Evolutionary conservation across 768 basidiomycete genomes (phyloP).

Genomic region (Kwoniella sp.): DNA sequence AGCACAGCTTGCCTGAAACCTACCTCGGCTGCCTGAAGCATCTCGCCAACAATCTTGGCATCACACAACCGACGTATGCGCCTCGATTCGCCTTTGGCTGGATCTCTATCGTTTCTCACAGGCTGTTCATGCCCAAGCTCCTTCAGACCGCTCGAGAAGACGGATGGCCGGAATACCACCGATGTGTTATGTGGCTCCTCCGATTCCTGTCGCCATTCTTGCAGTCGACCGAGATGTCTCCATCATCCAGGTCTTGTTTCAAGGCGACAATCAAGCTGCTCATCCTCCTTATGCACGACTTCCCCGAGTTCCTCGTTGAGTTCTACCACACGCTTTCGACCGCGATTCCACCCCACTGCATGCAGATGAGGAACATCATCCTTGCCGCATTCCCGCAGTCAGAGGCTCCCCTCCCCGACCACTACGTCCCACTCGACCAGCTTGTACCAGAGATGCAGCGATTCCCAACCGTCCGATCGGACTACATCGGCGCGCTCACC

Average conservation of each 20-base stretch:
- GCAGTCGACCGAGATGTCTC: constrained; percentile 70
- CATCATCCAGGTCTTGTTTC: constrained; percentile 82
- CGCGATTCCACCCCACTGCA: constrained; percentile 85
- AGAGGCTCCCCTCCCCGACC: constrained; percentile 65
- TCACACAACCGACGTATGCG: constrained; percentile 92
- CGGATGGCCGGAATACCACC: constrained; percentile 97
- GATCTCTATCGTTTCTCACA: constrained; percentile 93
- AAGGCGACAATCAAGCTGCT: constrained; percentile 86
- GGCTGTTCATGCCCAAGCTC: constrained; percentile 95
- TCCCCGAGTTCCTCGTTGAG: constrained; percentile 96
- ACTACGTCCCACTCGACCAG: constrained; percentile 49
- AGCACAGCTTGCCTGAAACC: constrained; percentile 78
- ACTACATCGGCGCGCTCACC: constrained; percentile 82
- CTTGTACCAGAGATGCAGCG: constrained; percentile 88
- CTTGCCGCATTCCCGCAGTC: constrained; percentile 82
- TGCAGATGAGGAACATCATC: constrained; percentile 94
- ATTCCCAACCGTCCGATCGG: constrained; percentile 86
- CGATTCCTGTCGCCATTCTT: constrained; percentile 93
- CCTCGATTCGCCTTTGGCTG: constrained; percentile 98
- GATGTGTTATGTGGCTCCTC: constrained; percentile 87
- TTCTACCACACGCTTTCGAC: constrained; percentile 96
- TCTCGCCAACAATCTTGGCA: constrained; percentile 92
- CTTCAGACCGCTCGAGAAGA: constrained; percentile 84
- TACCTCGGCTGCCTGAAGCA: constrained; percentile 76
- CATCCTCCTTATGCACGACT: constrained; percentile 94